Conservation (phyloP, 805 yeast genomes). For the Kodamaea neixiangensis region DNA sequence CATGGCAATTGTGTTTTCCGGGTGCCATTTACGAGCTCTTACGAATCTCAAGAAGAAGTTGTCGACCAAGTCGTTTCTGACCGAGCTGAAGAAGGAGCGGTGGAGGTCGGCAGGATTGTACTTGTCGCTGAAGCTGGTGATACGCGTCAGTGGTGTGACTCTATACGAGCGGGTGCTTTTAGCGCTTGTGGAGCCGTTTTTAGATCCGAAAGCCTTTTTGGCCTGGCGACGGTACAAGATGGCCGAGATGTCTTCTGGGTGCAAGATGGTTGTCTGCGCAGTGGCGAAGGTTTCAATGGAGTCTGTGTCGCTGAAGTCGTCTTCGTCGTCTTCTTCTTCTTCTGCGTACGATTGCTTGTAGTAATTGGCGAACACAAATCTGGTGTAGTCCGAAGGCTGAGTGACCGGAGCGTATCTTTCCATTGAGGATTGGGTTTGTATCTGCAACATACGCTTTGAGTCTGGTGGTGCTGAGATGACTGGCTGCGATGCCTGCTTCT, state of each 20-base stretch:
- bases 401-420: slow-evolving; percentile 26
- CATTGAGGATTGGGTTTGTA: slow-evolving; percentile 27
- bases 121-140: slow-evolving; percentile 52
- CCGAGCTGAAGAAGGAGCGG: slow-evolving; percentile 54
- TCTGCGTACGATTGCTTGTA: slow-evolving; percentile 19
- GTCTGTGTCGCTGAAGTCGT: slow-evolving; percentile 20
- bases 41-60: slow-evolving; percentile 71
- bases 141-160: slow-evolving; percentile 31
- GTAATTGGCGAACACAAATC: slow-evolving; percentile 22
- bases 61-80: slow-evolving; percentile 82
- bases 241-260: slow-evolving; percentile 15
- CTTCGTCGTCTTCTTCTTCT: slow-evolving; percentile 19
- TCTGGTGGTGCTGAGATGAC: slow-evolving; percentile 19
- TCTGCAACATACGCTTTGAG: slow-evolving; percentile 28
- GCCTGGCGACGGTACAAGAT: slow-evolving; percentile 5
- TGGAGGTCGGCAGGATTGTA: slow-evolving; percentile 54
- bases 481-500: slow-evolving; percentile 13
- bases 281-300: slow-evolving; percentile 37
- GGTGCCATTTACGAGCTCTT: slow-evolving; percentile 86
- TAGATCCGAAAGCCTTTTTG: neutral
- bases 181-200: neutral
- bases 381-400: slow-evolving; percentile 22
- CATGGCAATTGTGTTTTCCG: slow-evolving; percentile 69
- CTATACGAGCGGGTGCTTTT: neutral
- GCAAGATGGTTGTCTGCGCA: slow-evolving; percentile 29